Conservation (phyloP, 139 green algal genomes). For the Chlorella vulgaris region DNA sequence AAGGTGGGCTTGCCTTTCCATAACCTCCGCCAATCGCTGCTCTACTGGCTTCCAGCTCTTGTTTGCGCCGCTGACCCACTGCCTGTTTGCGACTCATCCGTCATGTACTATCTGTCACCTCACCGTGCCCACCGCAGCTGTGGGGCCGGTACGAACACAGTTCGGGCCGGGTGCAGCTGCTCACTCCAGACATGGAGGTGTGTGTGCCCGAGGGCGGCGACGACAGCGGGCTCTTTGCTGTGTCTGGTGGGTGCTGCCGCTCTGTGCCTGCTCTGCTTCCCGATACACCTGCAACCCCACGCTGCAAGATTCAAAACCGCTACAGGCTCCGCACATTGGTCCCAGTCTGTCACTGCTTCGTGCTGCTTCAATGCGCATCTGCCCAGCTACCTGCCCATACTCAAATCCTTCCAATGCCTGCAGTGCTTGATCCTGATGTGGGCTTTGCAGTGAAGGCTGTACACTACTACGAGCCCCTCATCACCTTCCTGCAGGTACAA, state of each 20-base stretch:
- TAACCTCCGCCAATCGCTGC: neutral
- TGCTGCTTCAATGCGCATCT: neutral
- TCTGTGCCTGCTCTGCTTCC: neutral
- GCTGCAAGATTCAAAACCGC: too few species aligned
- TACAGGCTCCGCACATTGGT: too few species aligned
- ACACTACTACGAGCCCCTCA: constrained; percentile 57
- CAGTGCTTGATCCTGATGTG: constrained; percentile 51
- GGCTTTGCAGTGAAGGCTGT: constrained; percentile 36
- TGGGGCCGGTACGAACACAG: constrained; percentile 17
- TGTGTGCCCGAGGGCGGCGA: constrained; percentile 24
- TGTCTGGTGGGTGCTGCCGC: constrained; percentile 5
- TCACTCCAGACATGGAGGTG: neutral
- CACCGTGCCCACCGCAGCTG: neutral
- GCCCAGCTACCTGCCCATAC: too few species aligned
- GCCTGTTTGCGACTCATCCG: too few species aligned
- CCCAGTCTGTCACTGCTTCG: too few species aligned
- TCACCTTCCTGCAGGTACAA: constrained; percentile 42
- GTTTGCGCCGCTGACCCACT: too few species aligned
- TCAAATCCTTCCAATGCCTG: neutral
- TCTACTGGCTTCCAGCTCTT: too few species aligned
- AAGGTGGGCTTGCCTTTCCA: neutral
- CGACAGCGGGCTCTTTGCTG: constrained; percentile 49
- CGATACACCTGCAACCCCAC: too few species aligned
- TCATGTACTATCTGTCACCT: too few species aligned
- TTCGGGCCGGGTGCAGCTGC: neutral